Percentiles rank a stretch among this genome's conserved stretches.
These are phyloP conservation scores for Xylaria sp. DNA, from an alignment of 2,329 filamentous ascomycete genomes.

Conservation along the genomic window DNA sequence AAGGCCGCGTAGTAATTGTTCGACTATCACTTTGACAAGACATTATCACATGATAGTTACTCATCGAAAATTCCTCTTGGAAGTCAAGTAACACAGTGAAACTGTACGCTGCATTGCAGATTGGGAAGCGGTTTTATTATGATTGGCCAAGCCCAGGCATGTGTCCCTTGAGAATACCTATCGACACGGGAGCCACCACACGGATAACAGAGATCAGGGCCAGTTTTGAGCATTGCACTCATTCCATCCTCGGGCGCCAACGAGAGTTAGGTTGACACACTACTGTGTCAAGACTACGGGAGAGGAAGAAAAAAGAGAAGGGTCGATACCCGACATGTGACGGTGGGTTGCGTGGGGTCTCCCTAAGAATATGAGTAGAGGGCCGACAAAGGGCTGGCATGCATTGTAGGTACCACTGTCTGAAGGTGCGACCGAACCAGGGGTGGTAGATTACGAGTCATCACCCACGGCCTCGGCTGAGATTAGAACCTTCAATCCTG, in stretches of 20 bases:
- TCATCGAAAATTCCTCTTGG: not conserved
- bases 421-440: conserved; percentile 5
- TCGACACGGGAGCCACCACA: conserved; percentile 28
- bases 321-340: conserved; percentile 16
- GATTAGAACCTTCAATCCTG: conserved; percentile 9
- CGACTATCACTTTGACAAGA: not conserved
- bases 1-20: not conserved
- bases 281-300: conserved; percentile 26
- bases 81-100: conserved; percentile 32
- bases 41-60: not conserved
- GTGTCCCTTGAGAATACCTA: conserved; percentile 28
- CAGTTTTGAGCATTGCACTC: conserved; percentile 22
- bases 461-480: conserved; percentile 10
- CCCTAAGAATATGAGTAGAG: conserved; percentile 28
- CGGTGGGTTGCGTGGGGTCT: conserved; percentile 14
- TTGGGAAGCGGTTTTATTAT: conserved; percentile 41
- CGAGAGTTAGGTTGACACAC: conserved; percentile 25
- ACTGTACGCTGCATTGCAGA: conserved; percentile 36
- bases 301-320: conserved; percentile 29
- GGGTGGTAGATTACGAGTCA: conserved; percentile 6
- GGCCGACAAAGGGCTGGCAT: conserved; percentile 20
- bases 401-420: conserved; percentile 13
- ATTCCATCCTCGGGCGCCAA: conserved; percentile 22
- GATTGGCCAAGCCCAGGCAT: conserved; percentile 29
- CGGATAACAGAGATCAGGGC: conserved; percentile 20